These are phyloP conservation scores for Biscogniauxia marginata DNA, from an alignment of 2,329 filamentous ascomycete species.

Conservation along the genomic window DNA sequence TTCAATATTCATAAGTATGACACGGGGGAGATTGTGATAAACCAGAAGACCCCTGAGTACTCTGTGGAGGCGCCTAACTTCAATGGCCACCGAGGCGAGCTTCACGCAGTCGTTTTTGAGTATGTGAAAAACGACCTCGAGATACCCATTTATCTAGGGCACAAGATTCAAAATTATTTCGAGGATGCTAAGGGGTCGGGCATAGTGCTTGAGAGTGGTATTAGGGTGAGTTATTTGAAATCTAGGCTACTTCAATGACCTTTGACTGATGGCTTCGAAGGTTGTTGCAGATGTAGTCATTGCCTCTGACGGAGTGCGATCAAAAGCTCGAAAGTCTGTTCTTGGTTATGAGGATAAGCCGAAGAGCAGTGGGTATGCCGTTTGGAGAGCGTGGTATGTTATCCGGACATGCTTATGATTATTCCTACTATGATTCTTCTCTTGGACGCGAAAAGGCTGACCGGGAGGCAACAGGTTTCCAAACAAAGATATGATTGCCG, in stretches of 20 bases:
- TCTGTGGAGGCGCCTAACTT: conserved; percentile 52
- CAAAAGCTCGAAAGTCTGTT: conserved; percentile 49
- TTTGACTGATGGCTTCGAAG: conserved; percentile 16
- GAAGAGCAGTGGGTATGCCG: conserved; percentile 50
- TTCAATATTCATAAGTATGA: conserved; percentile 64
- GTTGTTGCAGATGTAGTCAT: conserved; percentile 50
- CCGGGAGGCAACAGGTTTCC: conserved; percentile 40
- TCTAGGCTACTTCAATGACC: background rate
- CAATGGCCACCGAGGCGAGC: conserved; percentile 60
- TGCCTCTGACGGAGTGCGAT: conserved; percentile 55
- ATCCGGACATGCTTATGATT: background rate
- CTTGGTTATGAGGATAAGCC: conserved; percentile 51
- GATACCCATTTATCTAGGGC: conserved; percentile 55
- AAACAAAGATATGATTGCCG: conserved; percentile 50
- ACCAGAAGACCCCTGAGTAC: conserved; percentile 47
- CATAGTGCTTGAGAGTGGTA: conserved; percentile 48
- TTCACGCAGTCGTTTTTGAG: conserved; percentile 58
- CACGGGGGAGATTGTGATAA: conserved; percentile 57
- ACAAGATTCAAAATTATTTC: conserved; percentile 52
- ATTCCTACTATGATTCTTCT: background rate
- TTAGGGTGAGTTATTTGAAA: conserved; percentile 35
- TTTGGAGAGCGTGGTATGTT: conserved; percentile 52
- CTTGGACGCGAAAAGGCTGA: background rate
- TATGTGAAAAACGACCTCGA: conserved; percentile 53
- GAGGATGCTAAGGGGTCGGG: conserved; percentile 51